phyloP scores from a whole-genome alignment of 768 basidiomycete species.

The Pisolithus albus region DNA sequence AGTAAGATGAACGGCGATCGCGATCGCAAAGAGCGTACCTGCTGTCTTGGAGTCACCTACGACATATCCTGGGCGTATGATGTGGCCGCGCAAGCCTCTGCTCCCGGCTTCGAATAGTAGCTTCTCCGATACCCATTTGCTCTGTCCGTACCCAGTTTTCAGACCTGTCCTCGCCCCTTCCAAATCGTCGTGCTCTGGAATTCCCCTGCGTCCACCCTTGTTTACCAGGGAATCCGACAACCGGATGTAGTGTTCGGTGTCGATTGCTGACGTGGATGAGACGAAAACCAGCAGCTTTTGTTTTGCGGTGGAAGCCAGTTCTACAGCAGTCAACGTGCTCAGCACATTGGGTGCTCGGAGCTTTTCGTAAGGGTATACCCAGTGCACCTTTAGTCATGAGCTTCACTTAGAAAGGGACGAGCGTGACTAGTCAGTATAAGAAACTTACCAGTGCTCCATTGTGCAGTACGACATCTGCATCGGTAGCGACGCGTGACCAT shows the following conservation, averaged over 20 bases:
- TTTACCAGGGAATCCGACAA: conserved; percentile 66
- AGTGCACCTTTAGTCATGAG: conserved; percentile 73
- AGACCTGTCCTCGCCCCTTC: conserved; percentile 72
- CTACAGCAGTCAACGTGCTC: conserved; percentile 76
- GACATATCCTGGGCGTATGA: conserved; percentile 91
- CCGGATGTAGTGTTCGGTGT: conserved; percentile 84
- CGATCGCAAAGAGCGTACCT: conserved; percentile 40
- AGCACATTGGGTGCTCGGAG: conserved; percentile 90
- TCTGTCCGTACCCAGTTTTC: conserved; percentile 93
- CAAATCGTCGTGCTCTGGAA: conserved; percentile 84
- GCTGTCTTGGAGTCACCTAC: conserved; percentile 87
- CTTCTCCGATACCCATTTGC: conserved; percentile 98
- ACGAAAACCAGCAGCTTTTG: conserved; percentile 85
- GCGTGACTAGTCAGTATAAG: background rate
- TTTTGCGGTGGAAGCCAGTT: conserved; percentile 66
- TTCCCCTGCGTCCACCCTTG: conserved; percentile 45
- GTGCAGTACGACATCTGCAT: conserved; percentile 82
- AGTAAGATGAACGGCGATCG: background rate
- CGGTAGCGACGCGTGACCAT: conserved; percentile 63
- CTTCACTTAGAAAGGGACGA: background rate
- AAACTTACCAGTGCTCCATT: conserved; percentile 91
- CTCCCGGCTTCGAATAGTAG: conserved; percentile 85
- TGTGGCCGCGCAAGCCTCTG: conserved; percentile 77
- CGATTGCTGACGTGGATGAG: conserved; percentile 92
- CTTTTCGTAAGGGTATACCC: conserved; percentile 97